Evolutionary conservation across 1,284 basidiomycete genomes (phyloP).

Genomic region (Apiotrichum gamsii): DNA sequence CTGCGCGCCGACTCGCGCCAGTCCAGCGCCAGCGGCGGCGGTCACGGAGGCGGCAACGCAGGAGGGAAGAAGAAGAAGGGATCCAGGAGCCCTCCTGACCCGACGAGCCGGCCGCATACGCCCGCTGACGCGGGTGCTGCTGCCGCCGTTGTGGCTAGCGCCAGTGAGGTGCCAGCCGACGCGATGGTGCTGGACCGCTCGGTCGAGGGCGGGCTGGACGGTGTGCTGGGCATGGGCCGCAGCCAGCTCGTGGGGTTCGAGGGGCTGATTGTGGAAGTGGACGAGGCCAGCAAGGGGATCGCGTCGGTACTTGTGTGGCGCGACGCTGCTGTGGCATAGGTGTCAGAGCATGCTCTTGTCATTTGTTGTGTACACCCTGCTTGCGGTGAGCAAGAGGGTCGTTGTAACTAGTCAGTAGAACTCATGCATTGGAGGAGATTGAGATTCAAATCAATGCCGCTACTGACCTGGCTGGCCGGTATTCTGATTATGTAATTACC

Average conservation of each 20-base stretch:
- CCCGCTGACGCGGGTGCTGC: background rate
- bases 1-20: background rate
- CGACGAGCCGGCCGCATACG: background rate
- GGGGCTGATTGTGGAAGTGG: constrained; percentile 68
- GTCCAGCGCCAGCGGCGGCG: background rate
- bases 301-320: constrained; percentile 34
- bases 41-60: background rate
- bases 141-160: background rate
- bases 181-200: constrained; percentile 81
- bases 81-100: background rate
- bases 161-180: constrained; percentile 12
- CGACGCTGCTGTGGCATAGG: constrained; percentile 1
- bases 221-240: constrained; percentile 23
- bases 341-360: too few relatives aligned
- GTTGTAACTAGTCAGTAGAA: too few relatives aligned
- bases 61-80: constrained; percentile 5
- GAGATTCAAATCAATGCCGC: too few relatives aligned
- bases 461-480: too few relatives aligned
- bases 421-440: too few relatives aligned
- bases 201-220: constrained; percentile 60
- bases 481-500: too few relatives aligned
- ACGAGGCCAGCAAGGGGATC: constrained; percentile 61
- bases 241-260: constrained; percentile 64
- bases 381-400: too few relatives aligned
- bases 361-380: too few relatives aligned